Evolutionary conservation across 805 yeast genomes (phyloP).

Genomic region (Scheffersomyces coipomensis): DNA sequence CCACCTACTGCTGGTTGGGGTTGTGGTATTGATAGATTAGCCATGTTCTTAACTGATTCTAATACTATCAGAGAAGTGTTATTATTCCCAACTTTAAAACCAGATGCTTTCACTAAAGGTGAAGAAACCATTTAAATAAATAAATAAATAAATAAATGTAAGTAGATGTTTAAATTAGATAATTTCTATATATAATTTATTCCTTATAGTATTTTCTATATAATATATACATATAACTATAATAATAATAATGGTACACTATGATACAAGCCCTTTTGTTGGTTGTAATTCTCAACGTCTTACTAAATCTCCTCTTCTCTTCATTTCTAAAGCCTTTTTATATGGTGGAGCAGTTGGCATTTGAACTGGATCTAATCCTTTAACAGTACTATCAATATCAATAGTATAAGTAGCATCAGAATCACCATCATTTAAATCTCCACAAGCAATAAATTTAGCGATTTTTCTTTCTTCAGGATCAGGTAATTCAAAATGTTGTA

Average conservation of each 20-base stretch:
- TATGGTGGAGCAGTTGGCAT: conserved; percentile 97
- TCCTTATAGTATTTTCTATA: neutral
- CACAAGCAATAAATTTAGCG: conserved; percentile 95
- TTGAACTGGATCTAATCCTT: conserved; percentile 86
- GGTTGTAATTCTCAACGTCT: conserved; percentile 11
- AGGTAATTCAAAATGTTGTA: conserved; percentile 48
- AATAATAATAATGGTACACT: neutral
- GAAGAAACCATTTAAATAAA: conserved; percentile 5
- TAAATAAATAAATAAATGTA: neutral
- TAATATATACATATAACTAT: neutral
- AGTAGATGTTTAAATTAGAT: neutral
- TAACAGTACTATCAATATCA: conserved; percentile 33
- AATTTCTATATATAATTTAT: neutral
- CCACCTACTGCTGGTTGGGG: conserved; percentile 99
- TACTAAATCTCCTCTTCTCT: conserved; percentile 59
- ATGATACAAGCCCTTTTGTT: neutral
- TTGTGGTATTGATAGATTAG: conserved; percentile 96
- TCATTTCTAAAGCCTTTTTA: conserved; percentile 85
- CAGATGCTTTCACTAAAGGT: conserved; percentile 56
- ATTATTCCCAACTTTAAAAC: conserved; percentile 98
- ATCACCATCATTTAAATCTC: conserved; percentile 83
- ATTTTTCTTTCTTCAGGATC: conserved; percentile 63
- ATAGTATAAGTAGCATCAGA: conserved; percentile 91
- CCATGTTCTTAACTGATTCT: conserved; percentile 96
- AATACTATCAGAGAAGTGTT: conserved; percentile 97